A percentile compares a stretch with the other conserved stretches of the same genome.
These are phyloP conservation scores for Lanzia echinophila DNA, from an alignment of 2,329 filamentous ascomycete genomes.

Conservation along the genomic window DNA sequence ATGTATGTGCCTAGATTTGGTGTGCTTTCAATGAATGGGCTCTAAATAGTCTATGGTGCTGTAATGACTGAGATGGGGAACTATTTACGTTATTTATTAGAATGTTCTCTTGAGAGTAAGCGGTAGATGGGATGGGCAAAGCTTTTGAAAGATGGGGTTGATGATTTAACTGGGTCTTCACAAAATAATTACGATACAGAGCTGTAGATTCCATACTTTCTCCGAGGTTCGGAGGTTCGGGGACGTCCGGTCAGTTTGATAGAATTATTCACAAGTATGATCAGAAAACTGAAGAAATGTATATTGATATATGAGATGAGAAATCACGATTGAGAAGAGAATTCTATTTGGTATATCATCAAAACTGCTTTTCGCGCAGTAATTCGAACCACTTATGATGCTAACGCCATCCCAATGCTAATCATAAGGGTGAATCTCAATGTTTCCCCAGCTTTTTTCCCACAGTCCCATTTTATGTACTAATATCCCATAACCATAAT, in stretches of 20 bases:
- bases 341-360: background rate
- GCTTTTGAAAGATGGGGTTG: background rate
- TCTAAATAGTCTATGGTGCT: background rate
- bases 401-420: conserved; percentile 4
- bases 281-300: no score
- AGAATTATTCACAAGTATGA: no score
- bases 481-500: no score
- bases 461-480: no score
- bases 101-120: no score
- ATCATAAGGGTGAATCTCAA: no score
- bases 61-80: background rate
- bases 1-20: background rate
- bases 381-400: background rate
- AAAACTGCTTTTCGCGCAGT: background rate
- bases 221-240: conserved; percentile 2
- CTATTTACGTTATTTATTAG: background rate
- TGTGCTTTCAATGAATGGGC: no score
- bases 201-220: background rate
- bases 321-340: background rate
- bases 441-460: no score
- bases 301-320: no score
- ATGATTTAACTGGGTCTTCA: background rate
- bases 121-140: background rate
- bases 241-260: background rate
- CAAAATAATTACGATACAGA: no score